Base-by-base conservation (phyloP, 768 basidiomycete genomes). In the Holtermannia corniformis region DNA sequence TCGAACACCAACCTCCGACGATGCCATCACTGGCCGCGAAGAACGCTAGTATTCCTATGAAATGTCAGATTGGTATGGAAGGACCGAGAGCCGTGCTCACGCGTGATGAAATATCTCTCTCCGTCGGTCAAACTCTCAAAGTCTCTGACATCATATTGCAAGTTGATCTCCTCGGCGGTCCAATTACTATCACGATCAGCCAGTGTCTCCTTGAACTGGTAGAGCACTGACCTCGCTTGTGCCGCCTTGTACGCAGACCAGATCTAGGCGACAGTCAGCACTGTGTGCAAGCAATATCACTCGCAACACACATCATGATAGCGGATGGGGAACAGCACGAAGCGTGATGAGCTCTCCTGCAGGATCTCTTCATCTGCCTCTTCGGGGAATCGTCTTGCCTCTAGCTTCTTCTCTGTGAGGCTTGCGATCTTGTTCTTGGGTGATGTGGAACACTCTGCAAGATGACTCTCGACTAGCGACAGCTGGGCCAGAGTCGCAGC, bases 311-410 rank as follows among this genome's bases (percentile, higher is more conserved):
- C 91, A 76, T 93, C 89, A 55, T 82, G 79, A 66, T 91, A 93
- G 67, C 91, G 84, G 55, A 95, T 93, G 1, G 92, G 92, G 70
- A 92, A 95, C 19, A 96, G 76, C 3, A 92, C 88, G 62, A 96
- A 93, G 40, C 91, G 81, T 50, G 81, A 80, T 55, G 79, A 81
- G 0, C 83, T 83, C 54, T 81, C 81, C 67, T 81, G 84, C 52
- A 93, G 76, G 4, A 95, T 75, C 14, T 90, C 90, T 67, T 93
- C 90, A 54, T 86, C 80, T 52, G 78, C 82, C 42, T 68, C 67
- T 47, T 68, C 67, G 7, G 62, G 64, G 37, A 68, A 68, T 20
- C 56, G 49, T 28, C 55, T 54, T 44, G 32, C 32, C 19, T 19
- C 21, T 7, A 42, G 11, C 37, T 42, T 28, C 27, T 5, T 10